These are phyloP conservation scores for Schizosaccharomyces versatilis DNA, from an alignment of 1,139 yeast species.

Conservation along the genomic window DNA sequence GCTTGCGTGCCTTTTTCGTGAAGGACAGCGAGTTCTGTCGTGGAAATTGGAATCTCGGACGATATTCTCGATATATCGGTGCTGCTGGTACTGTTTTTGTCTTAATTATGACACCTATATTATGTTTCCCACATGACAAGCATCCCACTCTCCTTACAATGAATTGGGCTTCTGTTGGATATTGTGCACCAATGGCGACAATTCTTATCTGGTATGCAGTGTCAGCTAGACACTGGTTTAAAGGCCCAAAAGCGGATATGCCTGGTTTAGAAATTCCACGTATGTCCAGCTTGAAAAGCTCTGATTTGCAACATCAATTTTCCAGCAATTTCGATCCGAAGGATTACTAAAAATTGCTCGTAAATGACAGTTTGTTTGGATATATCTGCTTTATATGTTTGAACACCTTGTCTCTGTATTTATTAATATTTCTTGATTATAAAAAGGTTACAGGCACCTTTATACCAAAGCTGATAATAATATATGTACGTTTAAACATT, in stretches of 20 bases:
- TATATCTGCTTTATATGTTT: no score
- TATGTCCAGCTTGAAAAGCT: no score
- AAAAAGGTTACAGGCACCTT: no score
- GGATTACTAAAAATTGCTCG: no score
- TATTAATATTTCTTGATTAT: no score
- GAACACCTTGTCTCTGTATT: no score
- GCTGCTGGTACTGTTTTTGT: conserved; percentile 22
- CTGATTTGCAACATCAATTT: no score
- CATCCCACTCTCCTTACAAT: conserved; percentile 18
- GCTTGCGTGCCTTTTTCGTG: conserved; percentile 33
- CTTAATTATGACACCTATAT: conserved; percentile 39
- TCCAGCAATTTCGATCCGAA: no score
- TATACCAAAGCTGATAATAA: no score
- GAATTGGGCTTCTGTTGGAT: not conserved
- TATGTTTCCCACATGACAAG: conserved; percentile 42
- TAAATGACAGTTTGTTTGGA: no score
- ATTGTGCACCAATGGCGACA: not conserved
- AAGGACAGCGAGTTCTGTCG: conserved; percentile 29
- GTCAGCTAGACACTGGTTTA: conserved; percentile 43
- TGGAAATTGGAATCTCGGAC: conserved; percentile 55
- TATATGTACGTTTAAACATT: no score
- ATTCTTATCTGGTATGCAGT: conserved; percentile 26
- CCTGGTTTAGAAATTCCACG: no score
- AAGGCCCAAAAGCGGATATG: conserved; percentile 44
- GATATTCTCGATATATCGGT: conserved; percentile 26